phyloP scores from a whole-genome alignment of 2,329 filamentous ascomycete species.

The Metarhizium sp. region DNA sequence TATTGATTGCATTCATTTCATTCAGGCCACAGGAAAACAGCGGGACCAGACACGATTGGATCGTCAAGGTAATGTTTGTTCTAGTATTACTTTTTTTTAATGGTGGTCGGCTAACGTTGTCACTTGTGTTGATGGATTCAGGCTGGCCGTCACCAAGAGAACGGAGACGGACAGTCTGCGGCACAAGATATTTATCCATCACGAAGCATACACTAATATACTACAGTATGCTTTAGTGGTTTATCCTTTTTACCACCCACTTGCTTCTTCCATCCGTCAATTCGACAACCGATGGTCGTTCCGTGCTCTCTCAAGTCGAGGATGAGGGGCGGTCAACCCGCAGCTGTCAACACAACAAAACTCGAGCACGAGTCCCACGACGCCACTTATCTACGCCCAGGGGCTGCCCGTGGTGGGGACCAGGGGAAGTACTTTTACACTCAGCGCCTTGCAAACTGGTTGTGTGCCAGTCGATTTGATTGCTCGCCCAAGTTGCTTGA shows the following conservation, averaged over 20 bases:
- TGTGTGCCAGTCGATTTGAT: not conserved
- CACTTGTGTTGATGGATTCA: not conserved
- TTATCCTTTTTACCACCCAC: no score
- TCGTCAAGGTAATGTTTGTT: not conserved
- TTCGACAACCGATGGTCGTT: no score
- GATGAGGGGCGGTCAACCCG: not conserved
- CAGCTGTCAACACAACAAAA: not conserved
- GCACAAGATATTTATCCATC: no score
- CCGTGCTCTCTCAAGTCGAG: no score
- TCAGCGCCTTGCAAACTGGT: no score
- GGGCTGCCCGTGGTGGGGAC: no score
- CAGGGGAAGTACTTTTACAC: no score
- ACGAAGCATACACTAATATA: no score
- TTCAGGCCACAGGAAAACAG: not conserved
- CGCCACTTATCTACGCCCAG: no score
- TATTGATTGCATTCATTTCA: not conserved
- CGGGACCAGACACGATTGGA: not conserved
- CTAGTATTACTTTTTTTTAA: not conserved
- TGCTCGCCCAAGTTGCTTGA: not conserved
- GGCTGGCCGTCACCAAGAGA: not conserved
- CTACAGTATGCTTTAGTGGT: no score
- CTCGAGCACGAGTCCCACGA: not conserved
- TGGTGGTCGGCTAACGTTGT: not conserved
- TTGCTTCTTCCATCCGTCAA: no score
- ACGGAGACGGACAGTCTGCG: not conserved